Percentiles rank a stretch among this genome's conserved stretches.
Evolutionary conservation across 2,329 filamentous ascomycete genomes (phyloP).

Genomic region (Dissoconium aciculare): DNA sequence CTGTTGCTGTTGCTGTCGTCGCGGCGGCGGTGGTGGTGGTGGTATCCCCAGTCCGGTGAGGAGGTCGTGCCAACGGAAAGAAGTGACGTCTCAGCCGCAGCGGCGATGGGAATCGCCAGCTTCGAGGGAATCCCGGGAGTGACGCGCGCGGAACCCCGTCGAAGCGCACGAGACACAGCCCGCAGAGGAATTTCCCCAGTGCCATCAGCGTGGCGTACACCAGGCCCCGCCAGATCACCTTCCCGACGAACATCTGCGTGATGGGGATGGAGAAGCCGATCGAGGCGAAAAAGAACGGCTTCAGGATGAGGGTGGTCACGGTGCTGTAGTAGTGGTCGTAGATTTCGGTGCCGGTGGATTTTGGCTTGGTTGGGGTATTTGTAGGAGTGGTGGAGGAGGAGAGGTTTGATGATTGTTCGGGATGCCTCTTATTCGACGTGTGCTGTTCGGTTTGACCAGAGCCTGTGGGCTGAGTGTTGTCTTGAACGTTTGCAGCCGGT

Average conservation of each 20-base stretch:
- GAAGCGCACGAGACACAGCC: constrained; percentile 29
- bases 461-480: neutral
- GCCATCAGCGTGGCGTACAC: constrained; percentile 60
- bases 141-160: constrained; percentile 9
- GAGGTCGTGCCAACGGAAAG: too few species aligned
- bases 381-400: too few species aligned
- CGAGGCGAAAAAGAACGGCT: constrained; percentile 59
- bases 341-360: neutral
- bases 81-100: too few species aligned
- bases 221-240: constrained; percentile 55
- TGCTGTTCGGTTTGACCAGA: neutral
- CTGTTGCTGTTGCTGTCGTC: constrained; percentile 1
- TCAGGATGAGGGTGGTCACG: constrained; percentile 40
- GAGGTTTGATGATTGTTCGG: too few species aligned
- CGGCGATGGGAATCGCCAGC: too few species aligned
- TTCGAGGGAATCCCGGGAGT: neutral
- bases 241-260: constrained; percentile 47
- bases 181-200: constrained; percentile 31
- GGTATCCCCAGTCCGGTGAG: neutral
- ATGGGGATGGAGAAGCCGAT: constrained; percentile 72
- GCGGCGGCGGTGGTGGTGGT: neutral
- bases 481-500: neutral
- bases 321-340: constrained; percentile 35
- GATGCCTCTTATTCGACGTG: too few species aligned
- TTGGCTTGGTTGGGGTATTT: constrained; percentile 5